phyloP scores from a whole-genome alignment of 768 basidiomycete genomes.

The Psilocybe azurescens region DNA sequence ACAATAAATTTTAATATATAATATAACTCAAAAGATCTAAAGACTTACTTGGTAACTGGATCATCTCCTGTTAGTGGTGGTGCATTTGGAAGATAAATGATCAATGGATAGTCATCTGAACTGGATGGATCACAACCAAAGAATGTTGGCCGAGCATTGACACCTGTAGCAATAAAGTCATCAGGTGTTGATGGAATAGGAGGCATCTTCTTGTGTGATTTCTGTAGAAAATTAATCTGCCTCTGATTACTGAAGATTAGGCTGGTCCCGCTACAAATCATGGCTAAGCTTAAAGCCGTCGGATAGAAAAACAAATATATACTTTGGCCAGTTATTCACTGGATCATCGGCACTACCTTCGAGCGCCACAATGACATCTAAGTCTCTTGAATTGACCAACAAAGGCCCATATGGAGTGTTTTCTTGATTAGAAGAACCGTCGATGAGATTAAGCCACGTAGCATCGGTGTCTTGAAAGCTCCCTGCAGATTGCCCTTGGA shows the following conservation, averaged over 20 bases:
- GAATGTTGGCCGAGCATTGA: constrained; percentile 75
- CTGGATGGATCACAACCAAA: constrained; percentile 73
- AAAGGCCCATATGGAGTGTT: constrained; percentile 76
- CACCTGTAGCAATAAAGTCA: constrained; percentile 61
- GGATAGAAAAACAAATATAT: constrained; percentile 22
- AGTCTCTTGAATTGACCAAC: constrained; percentile 65
- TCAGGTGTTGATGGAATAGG: constrained; percentile 59
- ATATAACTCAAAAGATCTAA: not conserved
- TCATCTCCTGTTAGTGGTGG: constrained; percentile 67
- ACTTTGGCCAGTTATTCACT: constrained; percentile 73
- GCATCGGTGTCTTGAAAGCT: constrained; percentile 61
- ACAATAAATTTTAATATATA: constrained; percentile 13
- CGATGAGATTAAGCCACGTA: constrained; percentile 66
- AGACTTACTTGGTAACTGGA: constrained; percentile 67
- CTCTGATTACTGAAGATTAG: constrained; percentile 50
- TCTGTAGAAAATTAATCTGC: constrained; percentile 45
- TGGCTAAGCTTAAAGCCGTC: not conserved
- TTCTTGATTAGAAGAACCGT: constrained; percentile 72
- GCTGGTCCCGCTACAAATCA: constrained; percentile 53
- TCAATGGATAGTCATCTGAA: constrained; percentile 64
- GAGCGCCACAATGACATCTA: constrained; percentile 80
- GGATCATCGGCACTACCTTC: constrained; percentile 67
- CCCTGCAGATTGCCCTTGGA: constrained; percentile 47
- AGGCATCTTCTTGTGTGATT: constrained; percentile 66
- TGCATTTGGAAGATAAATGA: constrained; percentile 80